These are phyloP conservation scores for Diaporthe citri DNA, from an alignment of 2,329 filamentous ascomycete species.

Conservation along the genomic window DNA sequence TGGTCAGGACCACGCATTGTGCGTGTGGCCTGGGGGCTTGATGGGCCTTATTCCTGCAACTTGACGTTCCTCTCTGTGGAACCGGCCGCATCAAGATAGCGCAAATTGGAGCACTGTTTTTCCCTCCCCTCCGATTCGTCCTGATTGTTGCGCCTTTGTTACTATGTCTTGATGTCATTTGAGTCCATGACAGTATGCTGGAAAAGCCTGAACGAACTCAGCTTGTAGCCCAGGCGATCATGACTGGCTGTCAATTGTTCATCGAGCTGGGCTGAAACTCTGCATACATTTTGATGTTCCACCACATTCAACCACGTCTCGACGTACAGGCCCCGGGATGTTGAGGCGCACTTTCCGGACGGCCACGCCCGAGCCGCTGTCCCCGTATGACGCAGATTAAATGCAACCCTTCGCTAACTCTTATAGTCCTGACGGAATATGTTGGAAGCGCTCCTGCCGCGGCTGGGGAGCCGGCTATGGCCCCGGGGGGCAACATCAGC, in stretches of 20 bases:
- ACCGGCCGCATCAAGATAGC: conserved; percentile 8
- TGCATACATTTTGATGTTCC: neutral
- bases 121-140: neutral
- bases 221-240: neutral
- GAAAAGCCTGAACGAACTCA: neutral
- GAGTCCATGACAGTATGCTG: neutral
- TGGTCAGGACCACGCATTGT: neutral
- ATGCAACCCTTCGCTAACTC: neutral
- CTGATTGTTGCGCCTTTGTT: neutral
- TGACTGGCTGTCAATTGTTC: neutral
- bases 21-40: neutral
- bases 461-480: too few species aligned
- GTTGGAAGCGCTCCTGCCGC: neutral
- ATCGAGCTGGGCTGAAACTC: neutral
- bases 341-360: neutral
- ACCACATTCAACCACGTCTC: neutral
- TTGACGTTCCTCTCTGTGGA: neutral
- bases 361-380: neutral
- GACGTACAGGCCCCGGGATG: neutral
- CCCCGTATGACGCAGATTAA: neutral
- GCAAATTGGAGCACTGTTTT: conserved; percentile 27
- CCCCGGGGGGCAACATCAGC: neutral
- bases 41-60: neutral
- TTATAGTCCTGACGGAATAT: neutral
- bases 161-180: neutral